Evolutionary conservation across 169 alveolate genomes (phyloP), one percentile per base, ranked within the genome.

Genomic region (Plasmodium billcollinsi): DNA sequence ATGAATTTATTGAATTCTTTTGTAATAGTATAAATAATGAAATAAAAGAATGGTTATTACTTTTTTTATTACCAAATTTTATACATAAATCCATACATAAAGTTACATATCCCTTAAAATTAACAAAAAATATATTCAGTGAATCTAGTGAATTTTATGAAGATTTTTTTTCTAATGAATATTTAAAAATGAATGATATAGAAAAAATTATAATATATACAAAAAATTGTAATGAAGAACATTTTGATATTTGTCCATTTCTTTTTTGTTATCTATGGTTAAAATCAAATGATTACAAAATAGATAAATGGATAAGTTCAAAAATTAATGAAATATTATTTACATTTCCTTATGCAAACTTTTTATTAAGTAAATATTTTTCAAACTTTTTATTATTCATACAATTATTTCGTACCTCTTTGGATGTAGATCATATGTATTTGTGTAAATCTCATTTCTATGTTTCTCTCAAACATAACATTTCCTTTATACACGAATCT

Each of bases 91-190:
- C 78, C 6, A 78, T 78, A 65, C 78, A 78, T 67, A 78, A 78
- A 65, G 89, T 78, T 66, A 78, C 89, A n/a, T 78, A 65, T 71
- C 89, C 89, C 24, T 49, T 78, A 39, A 78, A 78, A 52, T 20
- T 78, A 59, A 78, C 78, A 6, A 78, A 66, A 65, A 78, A 78
- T 78, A 78, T 78, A 9, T 78, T 78, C 43, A 59, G 63, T 43
- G 89, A 78, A 54, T 78, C 89, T 26, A 78, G 56, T 15, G 89
- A 78, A 20, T 78, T 65, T 66, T 78, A 78, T 78, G 89, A 78
- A 78, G 89, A 78, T 52, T 78, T 78, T 66, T 78, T 78, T 47
- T 78, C 89, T n/a, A 78, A 78, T 78, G 89, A 78, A 66, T 78
- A 78, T 59, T 39, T 54, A 78, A 78, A 78, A 78, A 67, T 78